Percentiles rank a stretch among this genome's conserved stretches.
Evolutionary conservation across 1,284 basidiomycete species (phyloP).

Genomic region (Rhodotorula sp.): DNA sequence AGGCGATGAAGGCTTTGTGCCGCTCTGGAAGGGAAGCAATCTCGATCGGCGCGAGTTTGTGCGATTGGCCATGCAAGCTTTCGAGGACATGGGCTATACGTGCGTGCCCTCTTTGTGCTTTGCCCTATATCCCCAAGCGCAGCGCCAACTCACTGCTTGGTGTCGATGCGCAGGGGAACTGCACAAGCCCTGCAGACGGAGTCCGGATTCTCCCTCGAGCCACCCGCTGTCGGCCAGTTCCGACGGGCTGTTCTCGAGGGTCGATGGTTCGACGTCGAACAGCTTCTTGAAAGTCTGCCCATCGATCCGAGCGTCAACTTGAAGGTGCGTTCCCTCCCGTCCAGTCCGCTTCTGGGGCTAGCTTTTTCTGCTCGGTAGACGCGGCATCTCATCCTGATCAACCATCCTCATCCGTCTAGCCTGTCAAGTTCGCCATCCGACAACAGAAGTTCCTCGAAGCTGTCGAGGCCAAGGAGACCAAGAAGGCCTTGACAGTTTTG

Average conservation of each 20-base stretch:
- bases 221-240: constrained; percentile 73
- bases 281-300: constrained; percentile 58
- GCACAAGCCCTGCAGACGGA: constrained; percentile 84
- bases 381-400: neutral
- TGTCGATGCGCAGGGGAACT: constrained; percentile 64
- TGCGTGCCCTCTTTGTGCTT: constrained; percentile 57
- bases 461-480: constrained; percentile 77
- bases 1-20: constrained; percentile 43
- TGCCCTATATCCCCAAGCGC: neutral
- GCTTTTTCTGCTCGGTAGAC: neutral
- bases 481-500: constrained; percentile 78
- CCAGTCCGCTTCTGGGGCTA: too few relatives aligned
- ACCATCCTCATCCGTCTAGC: constrained; percentile 48
- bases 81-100: constrained; percentile 90
- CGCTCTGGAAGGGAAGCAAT: constrained; percentile 49
- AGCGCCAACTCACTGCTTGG: neutral
- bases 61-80: constrained; percentile 80
- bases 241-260: constrained; percentile 77
- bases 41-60: constrained; percentile 89
- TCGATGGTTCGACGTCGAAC: constrained; percentile 77
- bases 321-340: constrained; percentile 12
- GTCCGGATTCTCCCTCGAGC: constrained; percentile 85
- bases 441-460: constrained; percentile 95
- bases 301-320: constrained; percentile 38
- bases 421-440: constrained; percentile 81